Evolutionary conservation across 805 yeast genomes (phyloP).

Genomic region (Teunomyces aglyptinius): DNA sequence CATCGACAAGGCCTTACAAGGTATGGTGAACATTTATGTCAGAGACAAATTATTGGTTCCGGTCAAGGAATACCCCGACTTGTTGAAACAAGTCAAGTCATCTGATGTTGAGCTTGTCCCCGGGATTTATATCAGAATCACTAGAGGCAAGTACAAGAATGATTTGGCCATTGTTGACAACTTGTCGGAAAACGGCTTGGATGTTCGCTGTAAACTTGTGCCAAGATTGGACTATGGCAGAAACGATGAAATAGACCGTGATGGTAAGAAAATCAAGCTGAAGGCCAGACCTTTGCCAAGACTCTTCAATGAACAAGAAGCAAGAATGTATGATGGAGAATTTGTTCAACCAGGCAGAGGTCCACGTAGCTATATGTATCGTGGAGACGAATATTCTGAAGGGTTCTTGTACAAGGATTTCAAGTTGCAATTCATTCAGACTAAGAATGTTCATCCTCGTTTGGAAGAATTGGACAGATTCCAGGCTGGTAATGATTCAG

Average conservation of each 20-base stretch:
- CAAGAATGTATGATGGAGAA: constrained; percentile 77
- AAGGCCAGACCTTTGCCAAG: constrained; percentile 81
- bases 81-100: constrained; percentile 84
- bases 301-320: constrained; percentile 85
- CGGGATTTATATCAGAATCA: constrained; percentile 88
- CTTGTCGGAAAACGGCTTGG: constrained; percentile 90
- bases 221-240: constrained; percentile 93
- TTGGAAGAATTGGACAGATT: constrained; percentile 86
- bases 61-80: constrained; percentile 90
- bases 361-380: constrained; percentile 63
- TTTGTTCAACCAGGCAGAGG: constrained; percentile 65
- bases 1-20: constrained; percentile 81
- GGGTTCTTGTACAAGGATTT: constrained; percentile 88
- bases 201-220: constrained; percentile 87
- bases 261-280: constrained; percentile 46
- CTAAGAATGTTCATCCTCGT: constrained; percentile 79
- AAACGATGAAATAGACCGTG: constrained; percentile 48
- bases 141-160: constrained; percentile 87
- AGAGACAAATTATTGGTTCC: constrained; percentile 84
- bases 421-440: constrained; percentile 75
- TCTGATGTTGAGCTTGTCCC: constrained; percentile 86
- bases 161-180: constrained; percentile 93
- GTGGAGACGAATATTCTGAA: constrained; percentile 84
- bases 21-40: constrained; percentile 80
- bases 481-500: constrained; percentile 71